These are phyloP conservation scores for Blakeslea trispora DNA, from an alignment of 371 early-diverging fungal genomes.

Conservation along the genomic window DNA sequence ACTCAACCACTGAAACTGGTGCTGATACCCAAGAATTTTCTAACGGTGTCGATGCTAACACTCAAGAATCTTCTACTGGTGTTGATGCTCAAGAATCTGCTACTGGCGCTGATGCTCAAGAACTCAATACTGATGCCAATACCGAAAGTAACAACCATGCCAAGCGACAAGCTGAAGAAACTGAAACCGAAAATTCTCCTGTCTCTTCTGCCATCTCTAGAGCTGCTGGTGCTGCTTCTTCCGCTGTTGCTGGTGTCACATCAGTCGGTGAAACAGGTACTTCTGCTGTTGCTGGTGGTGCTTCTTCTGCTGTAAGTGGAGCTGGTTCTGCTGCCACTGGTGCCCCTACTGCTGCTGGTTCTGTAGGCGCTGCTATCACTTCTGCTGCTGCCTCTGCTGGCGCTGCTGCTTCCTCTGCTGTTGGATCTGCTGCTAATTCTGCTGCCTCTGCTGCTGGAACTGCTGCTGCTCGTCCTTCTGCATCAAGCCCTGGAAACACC, in stretches of 20 bases:
- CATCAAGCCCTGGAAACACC: neutral
- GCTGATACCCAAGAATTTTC: neutral
- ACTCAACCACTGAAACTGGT: too few relatives aligned
- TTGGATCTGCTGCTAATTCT: neutral
- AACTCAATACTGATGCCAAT: too few relatives aligned
- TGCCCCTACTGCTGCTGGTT: constrained; percentile 4
- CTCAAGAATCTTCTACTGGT: neutral
- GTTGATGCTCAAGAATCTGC: neutral
- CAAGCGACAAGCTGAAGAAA: neutral
- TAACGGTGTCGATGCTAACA: neutral
- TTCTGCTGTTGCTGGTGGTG: constrained; percentile 14
- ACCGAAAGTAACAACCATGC: neutral
- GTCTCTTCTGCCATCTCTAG: neutral
- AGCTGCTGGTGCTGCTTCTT: constrained; percentile 1
- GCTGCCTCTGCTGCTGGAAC: neutral
- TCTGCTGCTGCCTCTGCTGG: neutral
- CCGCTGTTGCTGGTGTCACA: constrained; percentile 24
- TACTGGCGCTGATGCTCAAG: neutral
- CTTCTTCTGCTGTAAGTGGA: neutral
- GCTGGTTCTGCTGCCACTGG: neutral
- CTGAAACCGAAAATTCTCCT: too few relatives aligned
- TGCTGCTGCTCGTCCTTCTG: neutral
- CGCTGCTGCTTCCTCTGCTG: constrained; percentile 1
- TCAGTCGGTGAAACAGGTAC: too few relatives aligned
- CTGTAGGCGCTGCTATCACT: constrained; percentile 5